Conservation (phyloP, 306 rosid species). For the Prunus armeniaca region DNA sequence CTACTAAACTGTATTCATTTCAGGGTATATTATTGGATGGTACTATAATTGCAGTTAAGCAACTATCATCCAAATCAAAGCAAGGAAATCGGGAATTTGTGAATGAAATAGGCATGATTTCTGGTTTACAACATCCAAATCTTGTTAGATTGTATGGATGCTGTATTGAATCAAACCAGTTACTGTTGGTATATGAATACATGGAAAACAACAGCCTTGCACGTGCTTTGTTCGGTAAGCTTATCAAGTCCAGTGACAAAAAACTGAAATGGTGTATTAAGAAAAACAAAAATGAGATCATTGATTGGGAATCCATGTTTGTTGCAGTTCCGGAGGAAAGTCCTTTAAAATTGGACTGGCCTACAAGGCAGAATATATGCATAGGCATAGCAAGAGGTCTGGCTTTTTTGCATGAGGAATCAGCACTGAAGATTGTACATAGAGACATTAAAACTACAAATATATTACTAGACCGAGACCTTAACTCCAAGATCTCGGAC, state of each 20-base stretch:
- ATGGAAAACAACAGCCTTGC: slow-evolving; percentile 59
- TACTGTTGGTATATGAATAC: slow-evolving; percentile 60
- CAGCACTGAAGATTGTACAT: slow-evolving; percentile 52
- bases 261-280: background rate
- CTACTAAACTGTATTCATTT: background rate
- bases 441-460: slow-evolving; percentile 61
- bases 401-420: slow-evolving; percentile 54
- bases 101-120: slow-evolving; percentile 60
- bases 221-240: slow-evolving; percentile 53
- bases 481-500: slow-evolving; percentile 61
- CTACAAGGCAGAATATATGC: slow-evolving; percentile 55
- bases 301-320: background rate
- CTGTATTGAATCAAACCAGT: slow-evolving; percentile 51
- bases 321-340: slow-evolving; percentile 9
- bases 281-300: background rate
- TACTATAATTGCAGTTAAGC: slow-evolving; percentile 55
- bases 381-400: slow-evolving; percentile 62
- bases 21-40: slow-evolving; percentile 56
- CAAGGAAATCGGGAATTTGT: slow-evolving; percentile 65
- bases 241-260: background rate
- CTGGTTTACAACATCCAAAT: slow-evolving; percentile 61
- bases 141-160: slow-evolving; percentile 61
- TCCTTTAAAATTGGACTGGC: slow-evolving; percentile 43
- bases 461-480: slow-evolving; percentile 46
- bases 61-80: slow-evolving; percentile 52